Evolutionary conservation across 2,329 filamentous ascomycete genomes (phyloP), one percentile per base, ranked within the genome.

Genomic region (Raffaelea arxii): DNA sequence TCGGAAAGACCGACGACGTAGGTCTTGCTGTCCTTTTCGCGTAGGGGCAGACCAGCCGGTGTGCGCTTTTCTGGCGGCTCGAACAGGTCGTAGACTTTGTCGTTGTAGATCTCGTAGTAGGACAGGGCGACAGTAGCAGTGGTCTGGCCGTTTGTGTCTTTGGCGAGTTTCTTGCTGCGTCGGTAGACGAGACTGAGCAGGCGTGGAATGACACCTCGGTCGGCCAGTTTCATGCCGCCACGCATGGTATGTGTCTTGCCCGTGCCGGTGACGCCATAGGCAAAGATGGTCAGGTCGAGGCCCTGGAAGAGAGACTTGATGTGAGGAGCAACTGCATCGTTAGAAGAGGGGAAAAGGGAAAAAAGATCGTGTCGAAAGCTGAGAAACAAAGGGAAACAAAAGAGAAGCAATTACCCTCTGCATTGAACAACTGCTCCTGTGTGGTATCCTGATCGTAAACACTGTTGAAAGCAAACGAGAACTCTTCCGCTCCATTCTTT

Each of bases 221-320:
- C 89, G 5, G 84, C 83, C 46, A 95, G 72, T 60, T 84, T 86
- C 64, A 94, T 78, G 35, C 90, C 90, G 54, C 90, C 90, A 53
- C 90, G 82, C 89, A 96, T 95, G 3, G 90, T 96, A 65, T 95
- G 87, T 49, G 90, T 96, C 68, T 96, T 96, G 47, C 90, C 90
- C 0, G 89, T 94, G 41, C 90, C 90, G 0, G 90, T 95, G 49
- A 91, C 87, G 50, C 90, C 90, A 62, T 96, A 95, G 24, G 90
- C 89, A 60, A 96, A 95, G 48, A 95, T 78, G 11, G 88, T 94
- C 37, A 91, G 78, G 65, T 94, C 86, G 60, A 88, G 80, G 48
- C 87, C 92, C 65, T 83, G 82, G 67, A 97, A 96, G 10, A 97
- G 78, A 46, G 92, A 85, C 63, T 95, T 96, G 52, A 96, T 73